Evolutionary conservation across 2,329 filamentous ascomycete genomes (phyloP).

Genomic region (Colletotrichum sidae): DNA sequence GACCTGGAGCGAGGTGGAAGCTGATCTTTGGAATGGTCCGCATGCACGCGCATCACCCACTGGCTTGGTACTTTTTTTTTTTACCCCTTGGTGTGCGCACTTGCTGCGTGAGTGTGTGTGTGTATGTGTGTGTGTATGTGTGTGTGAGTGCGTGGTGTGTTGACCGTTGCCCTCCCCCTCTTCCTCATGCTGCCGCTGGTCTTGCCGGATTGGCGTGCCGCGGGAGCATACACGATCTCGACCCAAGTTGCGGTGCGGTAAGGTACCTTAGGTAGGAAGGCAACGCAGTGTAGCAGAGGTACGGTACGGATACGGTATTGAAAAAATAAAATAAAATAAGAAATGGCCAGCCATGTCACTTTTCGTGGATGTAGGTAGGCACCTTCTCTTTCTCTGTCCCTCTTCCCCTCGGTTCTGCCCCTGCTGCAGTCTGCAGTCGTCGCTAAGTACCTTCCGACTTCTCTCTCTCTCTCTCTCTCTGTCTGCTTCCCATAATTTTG

Average conservation of each 20-base stretch:
- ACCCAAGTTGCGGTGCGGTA: conserved; percentile 19
- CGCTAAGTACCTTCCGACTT: conserved; percentile 31
- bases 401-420: conserved; percentile 24
- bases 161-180: conserved; percentile 3
- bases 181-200: conserved; percentile 5
- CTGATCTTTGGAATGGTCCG: neutral
- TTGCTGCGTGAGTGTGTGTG: neutral
- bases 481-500: neutral
- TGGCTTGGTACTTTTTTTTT: neutral
- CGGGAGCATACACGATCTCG: conserved; percentile 29
- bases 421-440: conserved; percentile 21
- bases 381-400: neutral
- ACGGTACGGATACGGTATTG: neutral
- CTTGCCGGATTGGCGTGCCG: conserved; percentile 29
- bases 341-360: neutral
- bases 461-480: conserved; percentile 13
- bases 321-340: neutral
- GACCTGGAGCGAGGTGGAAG: neutral
- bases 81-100: conserved; percentile 6
- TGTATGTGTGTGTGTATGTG: neutral
- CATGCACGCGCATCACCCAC: conserved; percentile 12
- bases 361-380: too few relatives aligned
- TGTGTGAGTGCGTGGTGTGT: conserved; percentile 6
- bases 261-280: conserved; percentile 24
- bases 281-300: too few relatives aligned